phyloP scores from a whole-genome alignment of 1,139 yeast genomes.

The Taphrina deformans region DNA sequence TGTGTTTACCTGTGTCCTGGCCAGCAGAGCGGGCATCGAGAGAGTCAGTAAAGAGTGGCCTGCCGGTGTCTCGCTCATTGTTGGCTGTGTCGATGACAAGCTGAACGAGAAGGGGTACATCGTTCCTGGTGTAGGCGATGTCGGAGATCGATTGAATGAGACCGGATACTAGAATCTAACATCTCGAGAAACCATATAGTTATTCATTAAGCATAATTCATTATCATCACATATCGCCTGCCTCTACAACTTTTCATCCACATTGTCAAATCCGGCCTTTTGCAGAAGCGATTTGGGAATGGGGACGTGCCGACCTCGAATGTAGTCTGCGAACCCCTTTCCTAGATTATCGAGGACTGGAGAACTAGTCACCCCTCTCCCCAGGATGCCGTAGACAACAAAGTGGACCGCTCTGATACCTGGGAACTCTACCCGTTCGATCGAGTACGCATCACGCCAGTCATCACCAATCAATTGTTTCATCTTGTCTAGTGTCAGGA shows the following conservation, averaged over 20 bases:
- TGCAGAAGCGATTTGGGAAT: not conserved
- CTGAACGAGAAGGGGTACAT: conserved; percentile 44
- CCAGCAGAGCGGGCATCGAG: conserved; percentile 42
- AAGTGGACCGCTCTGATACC: conserved; percentile 40
- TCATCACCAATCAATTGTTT: conserved; percentile 38
- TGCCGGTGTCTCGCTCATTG: conserved; percentile 42
- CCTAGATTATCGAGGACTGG: conserved; percentile 39
- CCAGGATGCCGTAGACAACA: conserved; percentile 40
- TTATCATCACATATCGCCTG: too few species aligned
- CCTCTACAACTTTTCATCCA: not conserved
- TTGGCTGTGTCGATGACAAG: conserved; percentile 44
- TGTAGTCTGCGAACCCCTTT: conserved; percentile 39
- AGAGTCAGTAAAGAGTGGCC: conserved; percentile 40
- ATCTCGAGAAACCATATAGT: not conserved
- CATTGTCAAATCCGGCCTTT: not conserved
- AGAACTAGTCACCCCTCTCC: conserved; percentile 39
- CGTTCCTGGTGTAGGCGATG: conserved; percentile 47
- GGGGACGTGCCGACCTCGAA: conserved; percentile 31
- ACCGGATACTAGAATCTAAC: conserved; percentile 13
- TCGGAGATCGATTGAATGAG: conserved; percentile 45
- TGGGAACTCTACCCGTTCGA: conserved; percentile 40
- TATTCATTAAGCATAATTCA: not conserved
- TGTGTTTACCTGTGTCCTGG: conserved; percentile 43
- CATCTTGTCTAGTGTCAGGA: conserved; percentile 35
- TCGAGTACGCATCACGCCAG: conserved; percentile 36